These are phyloP conservation scores for Endothia cerciana DNA, from an alignment of 2,329 filamentous ascomycete genomes.

Conservation along the genomic window DNA sequence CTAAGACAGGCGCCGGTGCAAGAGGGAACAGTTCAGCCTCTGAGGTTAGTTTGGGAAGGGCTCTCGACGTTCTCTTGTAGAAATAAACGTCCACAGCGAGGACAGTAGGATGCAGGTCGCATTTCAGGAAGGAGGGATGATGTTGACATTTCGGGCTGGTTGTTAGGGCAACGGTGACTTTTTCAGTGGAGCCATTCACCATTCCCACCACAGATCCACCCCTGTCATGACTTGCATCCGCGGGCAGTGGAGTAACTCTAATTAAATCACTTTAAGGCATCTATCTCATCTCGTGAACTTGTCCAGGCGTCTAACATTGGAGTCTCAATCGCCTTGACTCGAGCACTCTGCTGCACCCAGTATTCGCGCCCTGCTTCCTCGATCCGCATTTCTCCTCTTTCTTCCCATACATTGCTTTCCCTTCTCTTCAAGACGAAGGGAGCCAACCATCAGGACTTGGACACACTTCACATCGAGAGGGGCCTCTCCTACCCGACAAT, in stretches of 20 bases:
- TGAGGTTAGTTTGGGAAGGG: conserved; percentile 11
- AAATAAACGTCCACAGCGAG: background rate
- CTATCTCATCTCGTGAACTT: background rate
- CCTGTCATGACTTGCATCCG: conserved; percentile 1
- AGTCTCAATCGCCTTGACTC: no score
- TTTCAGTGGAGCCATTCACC: conserved; percentile 10
- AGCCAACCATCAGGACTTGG: background rate
- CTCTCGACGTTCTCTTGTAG: conserved; percentile 10
- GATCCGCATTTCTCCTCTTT: no score
- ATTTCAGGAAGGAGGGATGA: background rate
- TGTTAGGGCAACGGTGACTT: conserved; percentile 25
- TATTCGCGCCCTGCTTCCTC: no score
- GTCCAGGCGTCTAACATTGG: no score
- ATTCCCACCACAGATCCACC: conserved; percentile 3
- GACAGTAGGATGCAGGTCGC: background rate
- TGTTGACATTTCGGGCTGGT: conserved; percentile 24
- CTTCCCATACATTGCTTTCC: background rate
- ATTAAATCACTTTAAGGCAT: background rate
- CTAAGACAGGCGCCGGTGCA: background rate
- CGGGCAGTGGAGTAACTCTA: conserved; percentile 3
- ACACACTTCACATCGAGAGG: no score
- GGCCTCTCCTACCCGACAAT: no score
- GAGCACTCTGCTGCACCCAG: no score
- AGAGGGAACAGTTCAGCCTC: background rate
- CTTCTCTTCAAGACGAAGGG: background rate